Evolutionary conservation across 345 rosid genomes (phyloP), one percentile per base, ranked within the genome.

Genomic region (Tarenaya hassleriana): DNA sequence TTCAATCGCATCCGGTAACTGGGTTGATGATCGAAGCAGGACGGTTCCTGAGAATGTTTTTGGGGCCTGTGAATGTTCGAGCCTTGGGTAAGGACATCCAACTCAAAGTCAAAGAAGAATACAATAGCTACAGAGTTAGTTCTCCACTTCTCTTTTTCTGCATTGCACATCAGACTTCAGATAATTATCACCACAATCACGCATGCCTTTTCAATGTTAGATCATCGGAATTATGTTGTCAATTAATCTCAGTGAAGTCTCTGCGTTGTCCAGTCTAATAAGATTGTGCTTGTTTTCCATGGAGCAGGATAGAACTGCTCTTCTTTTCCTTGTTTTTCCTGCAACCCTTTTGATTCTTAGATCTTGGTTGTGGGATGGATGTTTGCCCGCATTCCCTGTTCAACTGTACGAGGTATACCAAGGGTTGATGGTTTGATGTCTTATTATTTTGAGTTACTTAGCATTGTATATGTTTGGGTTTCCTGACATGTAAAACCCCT

Each of bases 61-160:
- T 88, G 74, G 99, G 99, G 3, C 97, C 99, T 41, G 79, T 94
- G 42, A 94, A 88, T 67, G 99, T 94, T 54, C 77, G 87, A 20
- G 99, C 97, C 41, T 69, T 75, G 45, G 80, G 83, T 64, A 88
- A 86, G 69, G 97, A 88, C 37, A 68, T 88, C 34, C 94, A 77
- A 47, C 77, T 88, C 62, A 88, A 94, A 80, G 95, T 83, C 52
- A 94, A 94, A 73, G 99, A 94, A 69, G 97, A 94, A 68, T 94
- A 94, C 73, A 94, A 88, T 76, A 73, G 88, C 54, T 94, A 83
- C 72, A 80, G 97, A 64, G 98, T 83, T 63, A 16, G 63, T 55
- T 4, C 10, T 21, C 54, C 47, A 33, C 16, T 50, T 4, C 42
- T 29, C 16, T 16, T 21, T 11, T 34, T 32, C 18, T 33, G 5